Evolutionary conservation across 768 basidiomycete species (phyloP), one percentile per base, ranked within the genome.

Genomic region (Tubosaeta sp.): DNA sequence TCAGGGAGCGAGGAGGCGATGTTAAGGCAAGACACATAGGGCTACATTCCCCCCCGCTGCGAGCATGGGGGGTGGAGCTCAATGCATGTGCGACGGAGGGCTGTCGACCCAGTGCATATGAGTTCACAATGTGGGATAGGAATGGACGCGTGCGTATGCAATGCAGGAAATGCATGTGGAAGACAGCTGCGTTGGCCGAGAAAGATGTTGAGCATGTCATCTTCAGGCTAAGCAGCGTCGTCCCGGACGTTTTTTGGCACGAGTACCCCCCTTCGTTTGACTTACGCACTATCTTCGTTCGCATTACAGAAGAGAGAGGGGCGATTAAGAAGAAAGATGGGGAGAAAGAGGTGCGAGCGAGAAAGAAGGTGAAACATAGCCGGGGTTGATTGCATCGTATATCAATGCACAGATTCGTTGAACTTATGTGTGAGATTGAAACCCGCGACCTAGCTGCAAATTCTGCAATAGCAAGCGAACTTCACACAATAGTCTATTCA

Each of bases 21-120:
- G 46, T 38, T 60, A 61, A 63, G 58, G 0, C 73, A 60, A 4
- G 71, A 71, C 32, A 78, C 61, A 10, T 75, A 59, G 5, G 72
- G 69, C n/a, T 66, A 65, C 73, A 77, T 71, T 27, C 74, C 71
- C 47, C 76, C 69, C 50, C 75, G 71, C 51, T 76, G 73, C 13
- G 48, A 1, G 18, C 19, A 3, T 48, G 48, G 48, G 48, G 48
- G 2, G 14, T 48, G 6, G 39, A 40, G 3, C 41, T 48, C n/a
- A 8, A 11, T 2, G 31, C 14, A 1, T 48, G 40, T 9, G 40
- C 8, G 1, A 41, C 30, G 14, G 14, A 16, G 3, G 30, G 32
- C 2, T 45, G 44, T 9, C 12, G 31, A 21, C 44, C 44, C 3
- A 45, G 19, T 4, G 6, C 22, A 18, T 35, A 45, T 4, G 44